Base-by-base conservation (phyloP, 2,329 filamentous ascomycete genomes). In the Paecilomyces sp. region DNA sequence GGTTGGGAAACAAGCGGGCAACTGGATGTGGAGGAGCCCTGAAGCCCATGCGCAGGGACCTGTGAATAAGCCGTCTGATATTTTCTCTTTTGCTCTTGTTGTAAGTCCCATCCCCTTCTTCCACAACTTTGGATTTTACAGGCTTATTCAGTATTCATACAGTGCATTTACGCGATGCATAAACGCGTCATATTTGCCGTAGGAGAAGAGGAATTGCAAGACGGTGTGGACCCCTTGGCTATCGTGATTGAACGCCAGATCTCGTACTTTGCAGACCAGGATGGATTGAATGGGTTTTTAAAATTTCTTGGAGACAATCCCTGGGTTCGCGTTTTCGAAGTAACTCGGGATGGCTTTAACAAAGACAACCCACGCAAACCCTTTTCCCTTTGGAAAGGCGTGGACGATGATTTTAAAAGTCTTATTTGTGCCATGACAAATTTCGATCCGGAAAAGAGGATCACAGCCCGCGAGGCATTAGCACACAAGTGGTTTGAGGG, bases 111-210 rank as follows among this genome's bases (percentile, higher is more conserved):
- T 47, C 55, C n/a, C 41, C 28, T 52, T 1, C 34, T 55, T 41
- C 25, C 34, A 34, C n/a, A 8, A 52, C 55, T 53, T 51, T 25
- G 15, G 50, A 51, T 5, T n/a, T 24, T 58, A n/a, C 34, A 25
- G 56, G 34, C 18, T 66, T 25, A 61, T 58, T 55, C 36, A 47
- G 31, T 36, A 54, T 58, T 4, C 41, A 47, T 22, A 58, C 58
- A 78, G 75, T 79, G 75, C 64, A 79, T 81, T 57, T 81, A 77
- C 63, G 75, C 78, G 15, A 66, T 80, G 55, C 68, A 75, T 8
- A 74, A 75, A 63, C 69, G 68, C 56, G 71, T 79, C 55, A 73
- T 79, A 60, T 77, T 79, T 62, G 71, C 72, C 55, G 70, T 75
- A 57, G 69, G 68, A 59, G 68, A 74, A 53, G 66, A 71, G 36